Base-by-base conservation (phyloP, 805 yeast species). In the Candida xyloterini region DNA sequence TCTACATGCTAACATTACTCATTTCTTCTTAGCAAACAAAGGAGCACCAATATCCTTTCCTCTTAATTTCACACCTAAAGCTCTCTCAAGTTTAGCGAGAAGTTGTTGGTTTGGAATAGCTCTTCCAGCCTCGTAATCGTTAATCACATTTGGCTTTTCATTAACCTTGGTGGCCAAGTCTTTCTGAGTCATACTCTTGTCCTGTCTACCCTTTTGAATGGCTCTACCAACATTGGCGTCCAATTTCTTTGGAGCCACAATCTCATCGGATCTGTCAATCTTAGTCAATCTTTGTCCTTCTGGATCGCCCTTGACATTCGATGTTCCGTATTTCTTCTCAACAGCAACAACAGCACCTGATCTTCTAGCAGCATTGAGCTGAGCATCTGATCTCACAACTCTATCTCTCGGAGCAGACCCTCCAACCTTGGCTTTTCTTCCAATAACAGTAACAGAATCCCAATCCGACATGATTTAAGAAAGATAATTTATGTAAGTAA, bases 71-170 rank as follows among this genome's bases (percentile, higher is more conserved):
- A 93, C 84, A 52, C 98, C 98, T 55, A 93, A 73, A 29, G 84
- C 95, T 66, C 96, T 79, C 71, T 93, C 98, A 64, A 93, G 68
- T 71, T 93, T 93, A 40, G 84, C 90, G 57, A 93, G 75, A 38
- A 93, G 67, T 68, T 90, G 98, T 72, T 93, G 99, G 71, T 87
- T 90, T 43, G 99, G 99, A 51, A 84, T 79, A 31, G 96, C 99
- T 62, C 95, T 81, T 44, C 96, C 97, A 41, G 95, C 86, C 71
- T 93, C 99, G 66, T 93, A 93, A 60, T 93, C 99, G 66, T 88
- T 90, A 59, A 93, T 81, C 46, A 93, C 84, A 52, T 82, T 88
- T 46, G 97, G 96, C 73, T 93, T 93, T 70, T 93, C 99, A 63
- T 90, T 91, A 59, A 91, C 77, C 64, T 84, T 85, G 42, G 96